Conservation (phyloP, 192 early-diverging fungal genomes). For the Entomortierella lignicola region DNA sequence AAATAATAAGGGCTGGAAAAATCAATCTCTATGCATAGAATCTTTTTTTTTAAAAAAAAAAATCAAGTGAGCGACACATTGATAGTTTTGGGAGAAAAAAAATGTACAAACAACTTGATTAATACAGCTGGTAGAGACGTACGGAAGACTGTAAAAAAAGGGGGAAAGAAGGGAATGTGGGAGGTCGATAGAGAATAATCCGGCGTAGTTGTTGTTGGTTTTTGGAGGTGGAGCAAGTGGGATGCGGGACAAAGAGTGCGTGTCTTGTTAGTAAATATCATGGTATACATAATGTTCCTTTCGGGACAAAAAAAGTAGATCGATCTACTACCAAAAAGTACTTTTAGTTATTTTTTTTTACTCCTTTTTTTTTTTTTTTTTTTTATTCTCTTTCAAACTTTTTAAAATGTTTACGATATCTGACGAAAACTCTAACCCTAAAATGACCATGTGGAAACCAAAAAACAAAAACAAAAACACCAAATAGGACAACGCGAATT, state of each 20-base stretch:
- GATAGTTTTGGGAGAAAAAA: neutral
- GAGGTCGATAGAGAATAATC: neutral
- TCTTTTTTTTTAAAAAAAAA: no score
- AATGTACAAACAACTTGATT: neutral
- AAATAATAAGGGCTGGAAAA: neutral
- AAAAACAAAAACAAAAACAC: neutral
- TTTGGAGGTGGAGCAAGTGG: neutral
- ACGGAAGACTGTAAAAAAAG: neutral
- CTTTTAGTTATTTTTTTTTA: neutral
- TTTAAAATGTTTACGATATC: no score
- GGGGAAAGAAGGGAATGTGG: neutral
- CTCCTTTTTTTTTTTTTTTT: constrained; percentile 5
- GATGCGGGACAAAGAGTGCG: neutral
- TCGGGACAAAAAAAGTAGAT: no score
- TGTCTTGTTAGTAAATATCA: no score
- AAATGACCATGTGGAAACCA: constrained; percentile 5
- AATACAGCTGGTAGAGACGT: neutral
- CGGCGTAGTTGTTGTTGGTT: neutral
- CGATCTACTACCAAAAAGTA: no score
- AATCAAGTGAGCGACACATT: no score
- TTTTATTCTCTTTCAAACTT: no score
- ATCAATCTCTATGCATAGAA: neutral
- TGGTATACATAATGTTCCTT: no score
- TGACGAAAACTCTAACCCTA: constrained; percentile 22
- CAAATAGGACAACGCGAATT: constrained; percentile 90